Evolutionary conservation across 768 basidiomycete genomes (phyloP).

Genomic region (Mycena maculata): DNA sequence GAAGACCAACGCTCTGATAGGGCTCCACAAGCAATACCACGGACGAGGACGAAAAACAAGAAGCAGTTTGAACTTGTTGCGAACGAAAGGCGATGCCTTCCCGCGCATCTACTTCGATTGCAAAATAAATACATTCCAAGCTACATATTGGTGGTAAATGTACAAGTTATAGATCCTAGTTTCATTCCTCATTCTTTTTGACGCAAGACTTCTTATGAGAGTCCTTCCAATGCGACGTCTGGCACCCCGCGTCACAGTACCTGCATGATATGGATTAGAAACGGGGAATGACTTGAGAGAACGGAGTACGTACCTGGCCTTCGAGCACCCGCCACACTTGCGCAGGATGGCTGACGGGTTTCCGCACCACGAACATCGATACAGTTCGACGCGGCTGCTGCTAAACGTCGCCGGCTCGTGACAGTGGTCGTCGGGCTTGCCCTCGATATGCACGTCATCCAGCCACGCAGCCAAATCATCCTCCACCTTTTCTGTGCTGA

Average conservation of each 20-base stretch:
- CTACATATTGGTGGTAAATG: too few species aligned
- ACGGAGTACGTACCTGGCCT: slow-evolving; percentile 48
- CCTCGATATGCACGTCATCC: slow-evolving; percentile 55
- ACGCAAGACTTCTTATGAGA: slow-evolving; percentile 38
- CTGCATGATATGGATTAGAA: slow-evolving; percentile 31
- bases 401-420: slow-evolving; percentile 32
- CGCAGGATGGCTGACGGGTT: slow-evolving; percentile 69
- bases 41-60: too few species aligned
- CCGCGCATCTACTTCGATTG: not conserved
- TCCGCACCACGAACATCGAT: slow-evolving; percentile 72
- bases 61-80: too few species aligned
- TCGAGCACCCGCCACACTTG: slow-evolving; percentile 61
- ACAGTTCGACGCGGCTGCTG: slow-evolving; percentile 61
- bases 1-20: too few species aligned
- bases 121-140: not conserved
- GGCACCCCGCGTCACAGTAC: slow-evolving; percentile 53
- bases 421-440: slow-evolving; percentile 42
- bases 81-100: too few species aligned
- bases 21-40: too few species aligned
- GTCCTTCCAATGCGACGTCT: slow-evolving; percentile 51
- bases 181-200: slow-evolving; percentile 8
- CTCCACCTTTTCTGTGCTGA: slow-evolving; percentile 54
- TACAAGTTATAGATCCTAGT: not conserved
- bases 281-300: not conserved
- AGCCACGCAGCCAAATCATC: slow-evolving; percentile 72